Percentiles rank a stretch among this genome's conserved stretches.
Evolutionary conservation across 257 asterid genomes (phyloP).

Genomic region (Solanum bukasovii): DNA sequence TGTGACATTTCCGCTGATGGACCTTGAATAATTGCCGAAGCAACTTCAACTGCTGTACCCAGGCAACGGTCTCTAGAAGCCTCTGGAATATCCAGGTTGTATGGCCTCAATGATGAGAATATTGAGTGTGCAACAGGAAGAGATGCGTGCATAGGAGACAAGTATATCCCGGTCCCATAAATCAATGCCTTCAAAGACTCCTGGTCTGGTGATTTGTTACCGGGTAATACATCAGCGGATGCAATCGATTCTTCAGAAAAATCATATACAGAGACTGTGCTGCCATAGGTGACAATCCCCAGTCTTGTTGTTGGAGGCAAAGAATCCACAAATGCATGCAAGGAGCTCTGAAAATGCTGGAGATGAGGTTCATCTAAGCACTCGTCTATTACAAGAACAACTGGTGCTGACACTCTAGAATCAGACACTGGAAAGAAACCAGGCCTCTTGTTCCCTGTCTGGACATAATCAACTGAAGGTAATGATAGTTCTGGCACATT

Average conservation of each 20-base stretch:
- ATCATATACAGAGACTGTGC: slow-evolving; percentile 78
- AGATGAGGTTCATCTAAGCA: slow-evolving; percentile 88
- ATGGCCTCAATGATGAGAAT: slow-evolving; percentile 70
- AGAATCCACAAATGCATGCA: slow-evolving; percentile 93
- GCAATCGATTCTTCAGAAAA: slow-evolving; percentile 86
- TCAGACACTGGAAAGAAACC: slow-evolving; percentile 72
- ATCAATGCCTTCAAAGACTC: slow-evolving; percentile 76
- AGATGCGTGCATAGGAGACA: slow-evolving; percentile 81
- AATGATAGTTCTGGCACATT: slow-evolving; percentile 73
- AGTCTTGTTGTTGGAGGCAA: slow-evolving; percentile 78
- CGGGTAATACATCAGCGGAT: slow-evolving; percentile 86
- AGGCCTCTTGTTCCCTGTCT: slow-evolving; percentile 62
- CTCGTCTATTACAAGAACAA: slow-evolving; percentile 85
- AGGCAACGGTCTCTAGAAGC: slow-evolving; percentile 87
- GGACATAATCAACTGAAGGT: slow-evolving; percentile 74
- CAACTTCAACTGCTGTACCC: slow-evolving; percentile 92
- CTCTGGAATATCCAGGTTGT: slow-evolving; percentile 60
- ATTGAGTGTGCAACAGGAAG: slow-evolving; percentile 79
- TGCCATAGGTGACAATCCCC: slow-evolving; percentile 78
- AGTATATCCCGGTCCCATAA: slow-evolving; percentile 83
- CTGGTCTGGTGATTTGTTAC: slow-evolving; percentile 60
- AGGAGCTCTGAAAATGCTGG: slow-evolving; percentile 85
- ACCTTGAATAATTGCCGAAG: slow-evolving; percentile 78
- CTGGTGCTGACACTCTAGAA: slow-evolving; percentile 70
- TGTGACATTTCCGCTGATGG: slow-evolving; percentile 87